A percentile compares a stretch with the other conserved stretches of the same genome.
These are phyloP conservation scores for Saitoella complicata DNA, from an alignment of 805 yeast species.

Conservation along the genomic window DNA sequence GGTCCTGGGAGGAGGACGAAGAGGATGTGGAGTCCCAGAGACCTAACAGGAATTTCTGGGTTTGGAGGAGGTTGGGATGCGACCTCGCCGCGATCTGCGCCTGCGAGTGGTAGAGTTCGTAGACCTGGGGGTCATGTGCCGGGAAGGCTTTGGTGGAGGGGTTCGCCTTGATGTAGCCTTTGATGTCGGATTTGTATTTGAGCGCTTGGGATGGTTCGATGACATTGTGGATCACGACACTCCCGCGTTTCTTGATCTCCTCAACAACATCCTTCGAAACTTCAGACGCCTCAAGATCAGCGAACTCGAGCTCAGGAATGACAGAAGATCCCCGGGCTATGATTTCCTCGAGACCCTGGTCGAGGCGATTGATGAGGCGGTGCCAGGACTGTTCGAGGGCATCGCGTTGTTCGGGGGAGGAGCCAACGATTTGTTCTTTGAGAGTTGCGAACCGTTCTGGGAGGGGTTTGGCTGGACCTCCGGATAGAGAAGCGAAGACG, in stretches of 20 bases:
- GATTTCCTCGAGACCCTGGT: conserved; percentile 1
- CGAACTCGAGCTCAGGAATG: conserved; percentile 3
- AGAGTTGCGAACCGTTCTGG: conserved; percentile 4
- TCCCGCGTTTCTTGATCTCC: conserved; percentile 16
- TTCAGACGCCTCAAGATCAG: not conserved
- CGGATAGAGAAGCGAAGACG: conserved; percentile 7
- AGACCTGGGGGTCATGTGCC: conserved; percentile 14
- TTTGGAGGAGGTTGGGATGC: conserved; percentile 22
- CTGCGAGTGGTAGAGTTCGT: conserved; percentile 27
- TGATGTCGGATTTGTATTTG: conserved; percentile 15
- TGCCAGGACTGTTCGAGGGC: conserved; percentile 3
- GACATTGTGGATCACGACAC: conserved; percentile 21
- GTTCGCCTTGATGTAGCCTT: conserved; percentile 18
- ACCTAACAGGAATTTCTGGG: conserved; percentile 18
- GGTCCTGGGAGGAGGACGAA: conserved; percentile 19
- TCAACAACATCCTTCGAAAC: not conserved
- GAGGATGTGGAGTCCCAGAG: conserved; percentile 21
- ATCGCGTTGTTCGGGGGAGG: not conserved
- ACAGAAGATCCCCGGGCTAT: conserved; percentile 2
- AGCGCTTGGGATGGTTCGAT: conserved; percentile 18
- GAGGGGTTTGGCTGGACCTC: conserved; percentile 1
- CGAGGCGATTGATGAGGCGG: conserved; percentile 2
- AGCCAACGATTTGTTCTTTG: conserved; percentile 2
- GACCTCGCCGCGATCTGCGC: conserved; percentile 26
- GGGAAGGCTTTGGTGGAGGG: conserved; percentile 19